Conservation (phyloP, 2,329 filamentous ascomycete genomes). For the Epicoccum sorghinum region DNA sequence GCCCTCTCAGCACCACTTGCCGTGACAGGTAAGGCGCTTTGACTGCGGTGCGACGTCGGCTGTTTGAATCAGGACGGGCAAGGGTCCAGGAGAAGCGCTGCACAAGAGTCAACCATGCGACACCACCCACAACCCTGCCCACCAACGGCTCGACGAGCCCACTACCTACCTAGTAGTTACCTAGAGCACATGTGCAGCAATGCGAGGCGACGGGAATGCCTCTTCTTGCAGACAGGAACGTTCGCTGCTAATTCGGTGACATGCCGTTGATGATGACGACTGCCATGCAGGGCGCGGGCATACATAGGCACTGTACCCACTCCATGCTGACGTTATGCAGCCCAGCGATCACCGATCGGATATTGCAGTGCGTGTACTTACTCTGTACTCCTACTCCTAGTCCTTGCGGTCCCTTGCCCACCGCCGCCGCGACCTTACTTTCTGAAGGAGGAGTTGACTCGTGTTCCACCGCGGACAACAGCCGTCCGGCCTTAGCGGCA, state of each 20-base stretch:
- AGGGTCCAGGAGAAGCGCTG: background rate
- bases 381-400: background rate
- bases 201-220: constrained; percentile 11
- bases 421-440: background rate
- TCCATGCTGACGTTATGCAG: background rate
- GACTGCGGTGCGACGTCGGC: constrained; percentile 9
- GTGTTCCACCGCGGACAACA: constrained; percentile 7
- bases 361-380: constrained; percentile 1
- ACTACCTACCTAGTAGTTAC: too few relatives aligned
- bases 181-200: background rate
- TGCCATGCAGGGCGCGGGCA: background rate
- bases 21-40: background rate
- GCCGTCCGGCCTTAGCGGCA: constrained; percentile 1
- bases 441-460: constrained; percentile 2
- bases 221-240: background rate
- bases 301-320: too few relatives aligned
- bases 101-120: background rate
- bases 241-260: background rate
- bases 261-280: background rate
- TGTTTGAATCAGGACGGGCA: constrained; percentile 4
- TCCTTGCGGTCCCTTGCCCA: constrained; percentile 8
- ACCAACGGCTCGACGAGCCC: background rate
- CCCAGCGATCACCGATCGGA: constrained; percentile 1
- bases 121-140: constrained; percentile 2
- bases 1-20: constrained; percentile 10